These are phyloP conservation scores for Neurospora sp. DNA, from an alignment of 495 filamentous ascomycete species.

Conservation along the genomic window DNA sequence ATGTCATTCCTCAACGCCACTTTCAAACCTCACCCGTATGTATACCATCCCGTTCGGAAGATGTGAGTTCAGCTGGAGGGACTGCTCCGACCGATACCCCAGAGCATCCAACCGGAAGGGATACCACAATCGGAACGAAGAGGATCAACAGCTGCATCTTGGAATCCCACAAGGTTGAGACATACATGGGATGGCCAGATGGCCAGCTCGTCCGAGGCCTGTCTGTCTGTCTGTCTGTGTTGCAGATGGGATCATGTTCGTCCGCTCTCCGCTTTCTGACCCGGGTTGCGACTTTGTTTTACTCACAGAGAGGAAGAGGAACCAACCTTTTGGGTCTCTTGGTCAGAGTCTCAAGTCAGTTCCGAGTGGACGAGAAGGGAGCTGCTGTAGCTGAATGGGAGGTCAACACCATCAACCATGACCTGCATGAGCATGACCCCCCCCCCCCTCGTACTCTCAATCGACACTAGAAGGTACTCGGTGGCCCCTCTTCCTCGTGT, in stretches of 20 bases:
- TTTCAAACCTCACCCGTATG: background rate
- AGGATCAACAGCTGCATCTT: background rate
- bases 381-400: background rate
- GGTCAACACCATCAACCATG: background rate
- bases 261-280: background rate
- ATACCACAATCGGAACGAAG: background rate
- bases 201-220: background rate
- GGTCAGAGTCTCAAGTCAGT: background rate
- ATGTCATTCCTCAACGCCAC: background rate
- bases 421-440: background rate
- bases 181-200: background rate
- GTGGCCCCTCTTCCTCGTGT: background rate
- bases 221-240: background rate
- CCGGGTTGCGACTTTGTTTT: background rate
- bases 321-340: background rate
- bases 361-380: background rate
- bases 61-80: background rate
- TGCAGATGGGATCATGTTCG: background rate
- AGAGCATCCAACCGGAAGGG: background rate
- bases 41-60: background rate
- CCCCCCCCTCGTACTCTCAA: background rate
- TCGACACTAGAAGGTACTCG: background rate
- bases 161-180: background rate
- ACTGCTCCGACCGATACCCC: background rate
- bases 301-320: background rate